Base-by-base conservation (phyloP, 495 filamentous ascomycete species). In the Penicillium taxi region DNA sequence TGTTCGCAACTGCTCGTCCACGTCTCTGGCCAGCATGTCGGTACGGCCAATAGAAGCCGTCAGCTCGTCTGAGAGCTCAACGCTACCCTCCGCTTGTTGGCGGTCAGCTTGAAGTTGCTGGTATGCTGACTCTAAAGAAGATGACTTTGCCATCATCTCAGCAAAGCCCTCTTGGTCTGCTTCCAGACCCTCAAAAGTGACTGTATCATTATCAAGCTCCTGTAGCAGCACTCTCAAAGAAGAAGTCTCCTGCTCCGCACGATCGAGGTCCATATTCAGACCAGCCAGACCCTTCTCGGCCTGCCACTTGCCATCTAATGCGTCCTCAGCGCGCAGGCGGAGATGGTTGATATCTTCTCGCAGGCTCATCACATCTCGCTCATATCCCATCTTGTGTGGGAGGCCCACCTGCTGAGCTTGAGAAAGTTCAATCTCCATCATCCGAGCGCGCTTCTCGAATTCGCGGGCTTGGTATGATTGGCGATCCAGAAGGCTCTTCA, bases 221-320 rank as follows among this genome's bases (percentile, higher is more conserved):
- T 84, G 70, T 12, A 98, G 74, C 15, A 98, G 70, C 16, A 61
- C 73, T 16, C 88, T 78, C 20, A 98, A 64, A 17, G 82, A 85
- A 20, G 71, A 65, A 9, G 90, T 95, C 64, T 98, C 93, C 54
- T 91, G 83, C 59, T 95, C 84, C 3, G 91, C 87, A 42, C 89
- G 84, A 53, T 98, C 93, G 19, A 98, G 75, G 54, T 98, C 91
- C 84, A 95, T 96, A 61, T 94, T 94, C 43, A 98, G 66, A 26
- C 90, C 89, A 40, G 80, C 74, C 9, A 98, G 71, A 16, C 88
- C 87, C 61, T 94, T 94, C 61, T 98, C 91, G 39, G 89, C 90
- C 60, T 91, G 82, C 75, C 82, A 96, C 66, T 96, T 96, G 50
- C 89, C 84, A 48, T 93, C 86, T n/a, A 96, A 70, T 14, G 91